Evolutionary conservation across 148 eudicot species (phyloP), one percentile per base, ranked within the genome.

Genomic region (Chenopodium suecicum): DNA sequence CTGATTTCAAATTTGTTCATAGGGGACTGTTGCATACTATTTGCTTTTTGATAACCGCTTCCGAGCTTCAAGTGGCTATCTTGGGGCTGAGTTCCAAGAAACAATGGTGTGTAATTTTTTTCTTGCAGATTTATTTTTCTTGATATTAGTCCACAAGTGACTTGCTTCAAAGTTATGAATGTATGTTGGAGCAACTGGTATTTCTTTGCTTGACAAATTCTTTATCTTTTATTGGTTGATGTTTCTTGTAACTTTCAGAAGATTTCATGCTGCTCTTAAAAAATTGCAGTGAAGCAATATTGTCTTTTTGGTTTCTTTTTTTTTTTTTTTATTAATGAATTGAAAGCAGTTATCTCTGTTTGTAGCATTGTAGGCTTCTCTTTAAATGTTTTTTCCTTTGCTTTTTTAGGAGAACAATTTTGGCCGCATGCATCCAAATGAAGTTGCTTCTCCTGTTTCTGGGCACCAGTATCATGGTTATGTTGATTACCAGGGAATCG

Each of bases 11-110:
- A 46, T 17, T 31, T 72, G 47, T 79, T 67, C 83, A 69, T 88
- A 96, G 99, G 99, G 93, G 46, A 94, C 98, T 68, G 99, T 96
- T 80, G 92, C 99, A 37, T 96, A 96, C 84, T 96, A 94, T 90
- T 84, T 96, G 92, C 92, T 96, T 48, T 83, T 96, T 13, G 99
- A 96, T 88, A 96, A 96, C 81, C 89, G 94, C 29, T 92, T 90
- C 77, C 94, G 97, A 81, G 90, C 82, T 76, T 87, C 94, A 63
- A 88, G 86, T 86, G 97, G 98, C 80, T 96, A 96, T 84, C 95
- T 96, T 82, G 99, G 99, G 73, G 93, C 92, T 81, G 99, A 93
- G 88, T 94, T 96, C 80, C 95, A 91, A 83, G 98, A 96, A 81
- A 83, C 90, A 23, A 84, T 94, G 99, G 99, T 96, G 75, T 37